phyloP scores from a whole-genome alignment of 176 grass and related monocot genomes.

The Oryza brachyantha region DNA sequence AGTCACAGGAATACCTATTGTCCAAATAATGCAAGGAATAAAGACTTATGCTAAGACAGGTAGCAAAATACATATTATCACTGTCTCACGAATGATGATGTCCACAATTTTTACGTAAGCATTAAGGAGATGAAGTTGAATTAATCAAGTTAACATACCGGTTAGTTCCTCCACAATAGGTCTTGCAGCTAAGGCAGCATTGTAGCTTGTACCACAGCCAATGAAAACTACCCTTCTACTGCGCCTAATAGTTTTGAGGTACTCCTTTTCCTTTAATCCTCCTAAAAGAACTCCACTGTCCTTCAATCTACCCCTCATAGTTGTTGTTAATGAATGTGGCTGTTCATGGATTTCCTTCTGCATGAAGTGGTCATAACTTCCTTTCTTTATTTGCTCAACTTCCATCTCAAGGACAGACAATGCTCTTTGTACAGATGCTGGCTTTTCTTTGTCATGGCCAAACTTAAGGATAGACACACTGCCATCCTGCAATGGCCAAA shows the following conservation, averaged over 20 bases:
- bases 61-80: background rate
- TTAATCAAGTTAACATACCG: slow-evolving; percentile 39
- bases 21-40: background rate
- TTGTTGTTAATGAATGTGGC: slow-evolving; percentile 79
- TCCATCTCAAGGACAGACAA: slow-evolving; percentile 96
- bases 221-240: slow-evolving; percentile 85
- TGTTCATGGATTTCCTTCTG: slow-evolving; percentile 98
- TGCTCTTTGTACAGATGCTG: slow-evolving; percentile 83
- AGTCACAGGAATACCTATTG: slow-evolving; percentile 76
- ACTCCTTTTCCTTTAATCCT: slow-evolving; percentile 63
- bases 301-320: slow-evolving; percentile 92
- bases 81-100: background rate
- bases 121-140: background rate
- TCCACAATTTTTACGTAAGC: background rate
- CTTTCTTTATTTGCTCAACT: slow-evolving; percentile 97
- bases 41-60: background rate
- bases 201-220: slow-evolving; percentile 95
- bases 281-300: slow-evolving; percentile 73
- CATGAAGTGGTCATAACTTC: slow-evolving; percentile 93
- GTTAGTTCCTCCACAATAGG: slow-evolving; percentile 89
- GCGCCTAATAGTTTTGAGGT: slow-evolving; percentile 77
- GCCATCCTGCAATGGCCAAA: slow-evolving; percentile 59
- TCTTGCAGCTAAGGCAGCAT: slow-evolving; percentile 80
- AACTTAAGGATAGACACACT: slow-evolving; percentile 88
- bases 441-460: slow-evolving; percentile 76